Conservation (phyloP, 2,329 filamentous ascomycete genomes). For the Monilinia polystroma region DNA sequence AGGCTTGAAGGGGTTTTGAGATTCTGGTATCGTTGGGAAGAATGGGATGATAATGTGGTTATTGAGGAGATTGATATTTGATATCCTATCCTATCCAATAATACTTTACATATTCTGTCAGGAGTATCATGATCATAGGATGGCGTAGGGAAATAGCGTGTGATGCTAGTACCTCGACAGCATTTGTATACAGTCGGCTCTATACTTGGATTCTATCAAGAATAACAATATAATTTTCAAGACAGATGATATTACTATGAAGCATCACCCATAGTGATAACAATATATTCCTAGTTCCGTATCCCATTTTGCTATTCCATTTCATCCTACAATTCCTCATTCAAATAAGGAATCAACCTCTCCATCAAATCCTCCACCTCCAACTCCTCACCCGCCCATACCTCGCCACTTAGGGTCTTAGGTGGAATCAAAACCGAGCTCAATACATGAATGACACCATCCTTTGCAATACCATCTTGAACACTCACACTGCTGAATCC, state of each 20-base stretch:
- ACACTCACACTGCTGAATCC: conserved; percentile 64
- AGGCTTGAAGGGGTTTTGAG: not conserved
- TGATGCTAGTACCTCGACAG: no score
- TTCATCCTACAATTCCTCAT: conserved; percentile 26
- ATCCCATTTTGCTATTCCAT: conserved; percentile 8
- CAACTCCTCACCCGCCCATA: conserved; percentile 53
- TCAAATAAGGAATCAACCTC: conserved; percentile 31
- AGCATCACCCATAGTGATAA: no score
- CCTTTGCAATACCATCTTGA: conserved; percentile 68
- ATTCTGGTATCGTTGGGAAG: not conserved
- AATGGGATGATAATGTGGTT: not conserved
- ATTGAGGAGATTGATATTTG: not conserved
- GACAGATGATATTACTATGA: not conserved
- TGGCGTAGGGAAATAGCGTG: no score
- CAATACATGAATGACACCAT: conserved; percentile 82
- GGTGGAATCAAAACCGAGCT: conserved; percentile 74
- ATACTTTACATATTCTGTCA: not conserved
- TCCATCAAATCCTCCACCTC: conserved; percentile 59
- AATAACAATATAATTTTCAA: no score
- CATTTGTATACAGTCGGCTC: no score
- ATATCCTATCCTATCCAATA: not conserved
- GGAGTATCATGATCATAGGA: no score
- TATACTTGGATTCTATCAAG: no score
- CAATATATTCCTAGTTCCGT: not conserved
- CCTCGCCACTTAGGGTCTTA: conserved; percentile 47